phyloP scores from a whole-genome alignment of 2,329 filamentous ascomycete genomes.

The Beauveria scarabaeidicola region DNA sequence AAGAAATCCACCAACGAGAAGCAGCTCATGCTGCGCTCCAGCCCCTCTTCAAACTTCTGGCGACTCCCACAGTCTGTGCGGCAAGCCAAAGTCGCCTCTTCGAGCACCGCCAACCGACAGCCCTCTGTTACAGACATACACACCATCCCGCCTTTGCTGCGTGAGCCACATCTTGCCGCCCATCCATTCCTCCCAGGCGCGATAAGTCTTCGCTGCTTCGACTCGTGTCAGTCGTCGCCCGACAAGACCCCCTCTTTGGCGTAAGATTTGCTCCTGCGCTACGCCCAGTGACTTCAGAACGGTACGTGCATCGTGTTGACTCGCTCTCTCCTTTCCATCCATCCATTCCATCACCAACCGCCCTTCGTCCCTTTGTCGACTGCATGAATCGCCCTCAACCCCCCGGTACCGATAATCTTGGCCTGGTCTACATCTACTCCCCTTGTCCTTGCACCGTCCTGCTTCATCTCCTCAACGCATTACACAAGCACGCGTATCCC shows the following conservation, averaged over 20 bases:
- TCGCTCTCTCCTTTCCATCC: not conserved
- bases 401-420: not conserved
- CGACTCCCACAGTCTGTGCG: slow-evolving; percentile 6
- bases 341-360: not conserved
- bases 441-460: not conserved
- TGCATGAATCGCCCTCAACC: not conserved
- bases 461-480: not conserved
- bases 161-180: not conserved
- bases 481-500: not conserved
- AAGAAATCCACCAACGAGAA: not conserved
- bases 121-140: slow-evolving; percentile 8
- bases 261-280: not conserved
- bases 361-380: not conserved
- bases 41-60: slow-evolving; percentile 1
- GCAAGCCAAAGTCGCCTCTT: slow-evolving; percentile 5
- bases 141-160: not conserved
- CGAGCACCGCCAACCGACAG: slow-evolving; percentile 3
- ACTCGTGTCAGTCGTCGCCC: not conserved
- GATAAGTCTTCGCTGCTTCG: slow-evolving; percentile 4
- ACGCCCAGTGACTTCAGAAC: not conserved
- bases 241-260: not conserved
- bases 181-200: not conserved
- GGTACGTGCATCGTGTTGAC: slow-evolving; percentile 8
- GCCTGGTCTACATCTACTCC: not conserved
- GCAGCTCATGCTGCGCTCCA: not conserved